phyloP scores from a whole-genome alignment of 1,284 basidiomycete genomes.

The Cryptococcus sp. region DNA sequence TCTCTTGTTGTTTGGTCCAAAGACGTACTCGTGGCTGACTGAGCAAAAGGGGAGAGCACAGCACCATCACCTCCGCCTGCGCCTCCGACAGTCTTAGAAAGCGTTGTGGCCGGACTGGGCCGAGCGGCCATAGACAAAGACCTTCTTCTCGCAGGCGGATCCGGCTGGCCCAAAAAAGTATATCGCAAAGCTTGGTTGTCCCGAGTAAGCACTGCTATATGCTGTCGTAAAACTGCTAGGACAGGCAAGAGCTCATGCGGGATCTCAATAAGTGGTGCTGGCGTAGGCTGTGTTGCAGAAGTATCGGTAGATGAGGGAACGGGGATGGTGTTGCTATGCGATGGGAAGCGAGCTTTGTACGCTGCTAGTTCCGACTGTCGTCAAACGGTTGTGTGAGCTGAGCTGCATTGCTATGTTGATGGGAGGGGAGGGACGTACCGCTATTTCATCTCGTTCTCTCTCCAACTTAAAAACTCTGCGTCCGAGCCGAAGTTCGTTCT shows the following conservation, averaged over 20 bases:
- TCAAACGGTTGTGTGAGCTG: background rate
- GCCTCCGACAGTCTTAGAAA: too few species aligned
- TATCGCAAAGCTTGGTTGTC: slow-evolving; percentile 49
- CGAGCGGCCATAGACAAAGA: slow-evolving; percentile 2
- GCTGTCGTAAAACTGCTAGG: slow-evolving; percentile 32
- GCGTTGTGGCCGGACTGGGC: background rate
- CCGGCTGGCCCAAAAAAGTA: slow-evolving; percentile 38
- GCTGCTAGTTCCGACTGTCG: slow-evolving; percentile 22
- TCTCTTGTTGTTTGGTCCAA: too few species aligned
- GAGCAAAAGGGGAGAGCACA: too few species aligned
- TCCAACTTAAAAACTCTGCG: slow-evolving; percentile 36
- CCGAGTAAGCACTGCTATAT: slow-evolving; percentile 41
- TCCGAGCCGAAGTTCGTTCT: slow-evolving; percentile 35
- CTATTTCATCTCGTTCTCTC: slow-evolving; percentile 33
- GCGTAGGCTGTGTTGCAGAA: background rate
- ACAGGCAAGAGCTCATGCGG: slow-evolving; percentile 37
- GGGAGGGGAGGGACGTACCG: slow-evolving; percentile 22
- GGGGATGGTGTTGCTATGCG: slow-evolving; percentile 21
- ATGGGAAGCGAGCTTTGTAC: slow-evolving; percentile 18
- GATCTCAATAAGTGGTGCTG: slow-evolving; percentile 21
- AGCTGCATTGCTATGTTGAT: background rate
- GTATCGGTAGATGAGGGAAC: background rate
- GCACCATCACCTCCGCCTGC: too few species aligned
- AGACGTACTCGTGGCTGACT: too few species aligned
- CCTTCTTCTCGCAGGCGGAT: slow-evolving; percentile 8